These are phyloP conservation scores for Ogataea pignaliae DNA, from an alignment of 805 yeast species.

Conservation along the genomic window DNA sequence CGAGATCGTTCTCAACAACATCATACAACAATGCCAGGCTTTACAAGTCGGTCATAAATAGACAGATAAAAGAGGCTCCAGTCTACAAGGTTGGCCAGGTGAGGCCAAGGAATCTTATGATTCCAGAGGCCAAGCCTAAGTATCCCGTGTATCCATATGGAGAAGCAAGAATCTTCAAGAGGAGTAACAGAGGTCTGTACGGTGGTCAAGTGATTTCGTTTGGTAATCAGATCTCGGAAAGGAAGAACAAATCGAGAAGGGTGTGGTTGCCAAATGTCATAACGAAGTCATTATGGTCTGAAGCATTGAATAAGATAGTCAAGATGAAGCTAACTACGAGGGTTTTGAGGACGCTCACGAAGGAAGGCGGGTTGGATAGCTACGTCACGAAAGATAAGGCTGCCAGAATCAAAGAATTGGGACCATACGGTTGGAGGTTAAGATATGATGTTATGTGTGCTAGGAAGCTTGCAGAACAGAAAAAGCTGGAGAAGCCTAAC, in stretches of 20 bases:
- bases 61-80: constrained; percentile 41
- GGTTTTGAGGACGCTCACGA: constrained; percentile 80
- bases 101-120: constrained; percentile 35
- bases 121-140: constrained; percentile 40
- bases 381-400: constrained; percentile 83
- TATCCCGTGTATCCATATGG: constrained; percentile 76
- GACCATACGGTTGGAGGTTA: constrained; percentile 87
- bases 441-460: constrained; percentile 66
- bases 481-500: constrained; percentile 27
- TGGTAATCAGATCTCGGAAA: constrained; percentile 76
- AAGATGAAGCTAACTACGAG: constrained; percentile 66
- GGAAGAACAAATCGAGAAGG: constrained; percentile 66
- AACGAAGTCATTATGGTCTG: constrained; percentile 78
- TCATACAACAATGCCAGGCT: constrained; percentile 19
- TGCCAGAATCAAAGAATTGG: constrained; percentile 88
- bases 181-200: constrained; percentile 81
- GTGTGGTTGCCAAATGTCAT: constrained; percentile 80
- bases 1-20: constrained; percentile 24
- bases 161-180: constrained; percentile 71
- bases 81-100: constrained; percentile 51
- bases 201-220: constrained; percentile 82
- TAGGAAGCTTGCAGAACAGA: constrained; percentile 36
- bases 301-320: constrained; percentile 55
- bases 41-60: constrained; percentile 40
- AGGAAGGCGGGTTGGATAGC: constrained; percentile 93